Percentiles rank a stretch among this genome's conserved stretches.
phyloP scores from a whole-genome alignment of 305 asterid species.

The Fraxinus latifolia region DNA sequence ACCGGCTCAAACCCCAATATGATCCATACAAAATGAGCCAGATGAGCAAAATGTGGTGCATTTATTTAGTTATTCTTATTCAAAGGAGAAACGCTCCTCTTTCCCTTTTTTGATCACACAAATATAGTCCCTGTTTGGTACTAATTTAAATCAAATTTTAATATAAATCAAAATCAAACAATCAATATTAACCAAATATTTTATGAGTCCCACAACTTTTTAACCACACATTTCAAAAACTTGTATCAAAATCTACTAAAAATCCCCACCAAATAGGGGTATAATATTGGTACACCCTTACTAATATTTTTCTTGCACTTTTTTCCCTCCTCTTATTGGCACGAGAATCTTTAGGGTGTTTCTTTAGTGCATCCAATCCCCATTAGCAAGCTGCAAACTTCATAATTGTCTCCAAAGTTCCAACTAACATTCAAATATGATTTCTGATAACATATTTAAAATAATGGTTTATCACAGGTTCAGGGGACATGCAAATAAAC shows the following conservation, averaged over 20 bases:
- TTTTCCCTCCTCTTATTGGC: neutral
- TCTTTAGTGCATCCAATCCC: neutral
- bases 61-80: neutral
- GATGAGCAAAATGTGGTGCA: neutral
- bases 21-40: neutral
- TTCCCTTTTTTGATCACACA: neutral
- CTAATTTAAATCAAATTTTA: no score
- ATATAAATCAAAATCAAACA: no score
- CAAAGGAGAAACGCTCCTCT: neutral
- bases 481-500: neutral
- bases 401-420: neutral
- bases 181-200: no score
- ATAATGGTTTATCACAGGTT: neutral
- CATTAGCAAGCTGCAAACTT: neutral
- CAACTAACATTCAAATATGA: neutral
- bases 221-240: neutral
- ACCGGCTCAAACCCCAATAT: neutral
- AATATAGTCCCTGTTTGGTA: neutral
- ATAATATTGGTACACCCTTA: neutral
- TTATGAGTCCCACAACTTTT: neutral
- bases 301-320: neutral
- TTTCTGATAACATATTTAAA: neutral
- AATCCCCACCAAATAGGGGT: neutral
- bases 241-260: no score
- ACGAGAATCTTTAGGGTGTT: neutral